Percentiles rank a stretch among this genome's conserved stretches.
phyloP scores from a whole-genome alignment of 1,139 yeast genomes.

The Taphrina deformans region DNA sequence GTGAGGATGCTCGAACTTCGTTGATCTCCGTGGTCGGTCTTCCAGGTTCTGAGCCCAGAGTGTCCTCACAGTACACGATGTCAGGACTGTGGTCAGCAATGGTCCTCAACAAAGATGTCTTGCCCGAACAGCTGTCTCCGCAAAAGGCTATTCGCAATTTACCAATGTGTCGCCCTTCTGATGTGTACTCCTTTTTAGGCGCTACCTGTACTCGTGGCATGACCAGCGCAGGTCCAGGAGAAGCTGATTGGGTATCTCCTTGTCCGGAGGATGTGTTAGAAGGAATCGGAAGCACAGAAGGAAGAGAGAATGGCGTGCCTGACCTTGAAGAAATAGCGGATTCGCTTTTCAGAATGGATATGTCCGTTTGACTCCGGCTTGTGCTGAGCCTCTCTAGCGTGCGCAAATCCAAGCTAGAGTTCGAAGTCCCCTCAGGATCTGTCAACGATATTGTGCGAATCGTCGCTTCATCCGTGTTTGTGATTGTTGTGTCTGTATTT shows the following conservation, averaged over 20 bases:
- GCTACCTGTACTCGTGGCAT: conserved; percentile 20
- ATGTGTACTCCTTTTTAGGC: neutral
- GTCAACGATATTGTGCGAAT: neutral
- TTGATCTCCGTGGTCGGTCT: conserved; percentile 16
- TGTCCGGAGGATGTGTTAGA: conserved; percentile 14
- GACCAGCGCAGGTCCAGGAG: conserved; percentile 18
- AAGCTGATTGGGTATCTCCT: neutral
- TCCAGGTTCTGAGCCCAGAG: conserved; percentile 17
- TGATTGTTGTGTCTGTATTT: neutral
- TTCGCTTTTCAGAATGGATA: neutral
- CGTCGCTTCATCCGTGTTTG: neutral
- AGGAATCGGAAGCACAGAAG: conserved; percentile 5
- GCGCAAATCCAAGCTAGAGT: neutral
- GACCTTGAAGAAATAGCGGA: conserved; percentile 12
- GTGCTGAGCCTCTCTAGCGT: neutral
- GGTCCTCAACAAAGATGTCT: conserved; percentile 21
- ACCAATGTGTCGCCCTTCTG: conserved; percentile 16
- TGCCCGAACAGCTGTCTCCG: conserved; percentile 22
- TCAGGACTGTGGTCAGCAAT: conserved; percentile 25
- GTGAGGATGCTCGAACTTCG: conserved; percentile 24
- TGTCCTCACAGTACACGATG: conserved; percentile 11
- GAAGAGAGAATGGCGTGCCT: conserved; percentile 18
- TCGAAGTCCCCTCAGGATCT: neutral
- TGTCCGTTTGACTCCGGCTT: neutral
- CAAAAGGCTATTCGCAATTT: conserved; percentile 15